These are phyloP conservation scores for Geranium rotundifolium DNA, from an alignment of 345 rosid species.

Conservation along the genomic window DNA sequence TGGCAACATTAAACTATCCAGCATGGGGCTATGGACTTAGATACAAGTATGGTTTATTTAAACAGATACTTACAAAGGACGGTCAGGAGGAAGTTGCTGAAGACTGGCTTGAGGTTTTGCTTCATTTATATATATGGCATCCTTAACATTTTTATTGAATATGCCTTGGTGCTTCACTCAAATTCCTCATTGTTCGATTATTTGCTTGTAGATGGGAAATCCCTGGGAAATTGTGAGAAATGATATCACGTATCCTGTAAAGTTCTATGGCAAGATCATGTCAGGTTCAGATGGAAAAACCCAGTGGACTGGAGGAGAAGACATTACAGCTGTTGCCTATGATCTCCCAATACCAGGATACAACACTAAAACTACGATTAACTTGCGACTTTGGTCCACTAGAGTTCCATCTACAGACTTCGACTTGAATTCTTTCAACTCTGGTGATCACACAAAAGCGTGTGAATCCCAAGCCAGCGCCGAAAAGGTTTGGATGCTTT, in stretches of 20 bases:
- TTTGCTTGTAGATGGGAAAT: slow-evolving; percentile 30
- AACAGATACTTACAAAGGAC: slow-evolving; percentile 33
- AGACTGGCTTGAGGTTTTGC: slow-evolving; percentile 40
- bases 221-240: slow-evolving; percentile 46
- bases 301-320: slow-evolving; percentile 39
- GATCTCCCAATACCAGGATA: slow-evolving; percentile 44
- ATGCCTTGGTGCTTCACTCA: background rate
- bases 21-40: slow-evolving; percentile 46
- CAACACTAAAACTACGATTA: slow-evolving; percentile 35
- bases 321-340: slow-evolving; percentile 26
- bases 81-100: slow-evolving; percentile 54
- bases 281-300: slow-evolving; percentile 30
- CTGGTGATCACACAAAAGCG: slow-evolving; percentile 41
- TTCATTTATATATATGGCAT: background rate
- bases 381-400: slow-evolving; percentile 44
- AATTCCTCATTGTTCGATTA: background rate
- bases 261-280: slow-evolving; percentile 32
- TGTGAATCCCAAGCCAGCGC: slow-evolving; percentile 29
- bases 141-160: background rate
- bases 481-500: slow-evolving; percentile 26
- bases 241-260: slow-evolving; percentile 34
- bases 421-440: slow-evolving; percentile 27
- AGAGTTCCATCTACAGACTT: slow-evolving; percentile 29
- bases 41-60: slow-evolving; percentile 40
- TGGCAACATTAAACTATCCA: slow-evolving; percentile 45